phyloP scores from a whole-genome alignment of 805 yeast genomes.

The Saturnispora galanensis region DNA sequence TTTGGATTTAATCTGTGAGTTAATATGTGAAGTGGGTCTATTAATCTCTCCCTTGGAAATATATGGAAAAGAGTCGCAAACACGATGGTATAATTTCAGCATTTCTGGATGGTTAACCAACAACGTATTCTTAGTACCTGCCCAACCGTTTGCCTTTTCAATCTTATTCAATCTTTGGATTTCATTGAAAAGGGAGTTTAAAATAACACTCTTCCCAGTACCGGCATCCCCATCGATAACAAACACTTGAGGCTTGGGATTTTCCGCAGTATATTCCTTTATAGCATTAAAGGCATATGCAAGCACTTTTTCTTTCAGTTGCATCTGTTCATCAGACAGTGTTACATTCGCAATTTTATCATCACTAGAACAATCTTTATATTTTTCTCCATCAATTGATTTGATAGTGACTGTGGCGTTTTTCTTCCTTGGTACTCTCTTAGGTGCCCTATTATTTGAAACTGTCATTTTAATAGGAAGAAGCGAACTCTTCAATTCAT shows the following conservation, averaged over 20 bases:
- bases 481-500: no score
- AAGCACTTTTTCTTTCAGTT: conserved; percentile 23
- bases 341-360: conserved; percentile 29
- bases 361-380: conserved; percentile 11
- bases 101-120: conserved; percentile 41
- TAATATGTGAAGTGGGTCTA: conserved; percentile 37
- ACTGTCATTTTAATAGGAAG: background rate
- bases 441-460: background rate
- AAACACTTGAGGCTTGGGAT: conserved; percentile 26
- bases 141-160: conserved; percentile 15
- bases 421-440: background rate
- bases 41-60: conserved; percentile 31
- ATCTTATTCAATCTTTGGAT: conserved; percentile 23
- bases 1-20: conserved; percentile 24
- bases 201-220: conserved; percentile 36
- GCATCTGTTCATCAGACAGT: conserved; percentile 30
- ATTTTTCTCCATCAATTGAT: background rate
- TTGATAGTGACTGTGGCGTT: background rate
- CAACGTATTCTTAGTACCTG: conserved; percentile 28
- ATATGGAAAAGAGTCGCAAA: conserved; percentile 29
- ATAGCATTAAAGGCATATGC: conserved; percentile 24
- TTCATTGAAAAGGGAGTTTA: conserved; percentile 35
- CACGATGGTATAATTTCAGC: conserved; percentile 34
- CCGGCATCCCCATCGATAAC: conserved; percentile 41
- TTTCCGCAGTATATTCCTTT: conserved; percentile 8